Conservation (phyloP, 2,329 filamentous ascomycete genomes). For the Pseudopithomyces chartarum region DNA sequence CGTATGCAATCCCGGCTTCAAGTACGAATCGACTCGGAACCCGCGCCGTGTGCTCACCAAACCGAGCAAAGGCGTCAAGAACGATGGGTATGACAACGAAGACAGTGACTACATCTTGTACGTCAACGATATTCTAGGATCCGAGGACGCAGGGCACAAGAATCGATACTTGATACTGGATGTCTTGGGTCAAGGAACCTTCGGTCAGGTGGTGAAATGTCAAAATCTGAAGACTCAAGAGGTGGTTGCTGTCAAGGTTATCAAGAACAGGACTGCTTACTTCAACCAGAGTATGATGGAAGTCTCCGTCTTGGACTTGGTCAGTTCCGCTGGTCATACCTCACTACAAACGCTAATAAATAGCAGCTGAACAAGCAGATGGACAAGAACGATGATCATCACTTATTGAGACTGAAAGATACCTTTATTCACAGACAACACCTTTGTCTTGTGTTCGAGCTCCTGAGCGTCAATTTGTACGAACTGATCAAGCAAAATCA, state of each 20-base stretch:
- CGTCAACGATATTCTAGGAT: constrained; percentile 97
- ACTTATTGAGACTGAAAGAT: constrained; percentile 90
- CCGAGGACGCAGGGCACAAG: constrained; percentile 98
- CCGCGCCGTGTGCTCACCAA: constrained; percentile 95
- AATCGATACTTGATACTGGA: constrained; percentile 97
- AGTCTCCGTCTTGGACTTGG: constrained; percentile 93
- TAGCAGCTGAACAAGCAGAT: constrained; percentile 91
- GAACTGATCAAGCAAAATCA: constrained; percentile 99
- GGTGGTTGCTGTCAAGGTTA: constrained; percentile 97
- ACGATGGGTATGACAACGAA: constrained; percentile 98
- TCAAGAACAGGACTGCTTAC: constrained; percentile 98
- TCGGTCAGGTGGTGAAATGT: constrained; percentile 98
- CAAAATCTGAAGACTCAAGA: constrained; percentile 98
- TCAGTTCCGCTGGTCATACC: constrained; percentile 50
- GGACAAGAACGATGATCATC: constrained; percentile 98
- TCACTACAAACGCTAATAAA: constrained; percentile 22
- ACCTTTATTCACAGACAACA: constrained; percentile 98
- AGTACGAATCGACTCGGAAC: constrained; percentile 97
- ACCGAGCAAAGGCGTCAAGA: constrained; percentile 97
- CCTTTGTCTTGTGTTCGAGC: constrained; percentile 93
- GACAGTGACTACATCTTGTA: constrained; percentile 99
- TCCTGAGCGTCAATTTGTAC: constrained; percentile 96
- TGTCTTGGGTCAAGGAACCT: constrained; percentile 95
- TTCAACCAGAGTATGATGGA: constrained; percentile 99
- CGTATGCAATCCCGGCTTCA: constrained; percentile 97